A percentile compares a stretch with the other conserved stretches of the same genome.
phyloP scores from a whole-genome alignment of 1,139 yeast genomes.

The Suhomyces taliae region DNA sequence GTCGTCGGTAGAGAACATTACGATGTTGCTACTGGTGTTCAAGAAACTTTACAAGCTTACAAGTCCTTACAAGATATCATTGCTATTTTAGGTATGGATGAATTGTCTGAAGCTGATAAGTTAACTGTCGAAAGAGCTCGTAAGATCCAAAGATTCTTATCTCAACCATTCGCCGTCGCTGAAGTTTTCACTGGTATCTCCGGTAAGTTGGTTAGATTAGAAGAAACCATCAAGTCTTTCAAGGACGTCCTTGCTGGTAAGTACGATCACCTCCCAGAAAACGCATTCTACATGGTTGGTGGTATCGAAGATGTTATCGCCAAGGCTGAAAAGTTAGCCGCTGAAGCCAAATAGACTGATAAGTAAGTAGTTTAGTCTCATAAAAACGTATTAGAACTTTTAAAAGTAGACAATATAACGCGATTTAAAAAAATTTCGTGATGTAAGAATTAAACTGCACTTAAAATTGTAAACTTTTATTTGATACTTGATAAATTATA shows the following conservation, averaged over 20 bases:
- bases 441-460: not conserved
- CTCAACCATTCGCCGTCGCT: slow-evolving; percentile 99
- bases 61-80: slow-evolving; percentile 99
- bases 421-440: not conserved
- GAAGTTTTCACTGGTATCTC: slow-evolving; percentile 99
- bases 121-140: slow-evolving; percentile 99
- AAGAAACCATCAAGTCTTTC: slow-evolving; percentile 93
- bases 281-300: slow-evolving; percentile 99
- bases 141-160: slow-evolving; percentile 99
- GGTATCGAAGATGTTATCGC: slow-evolving; percentile 98
- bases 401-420: not conserved
- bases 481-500: too few relatives aligned
- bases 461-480: too few relatives aligned
- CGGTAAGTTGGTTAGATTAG: slow-evolving; percentile 95
- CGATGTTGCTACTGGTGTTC: slow-evolving; percentile 90
- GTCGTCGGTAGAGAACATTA: slow-evolving; percentile 99
- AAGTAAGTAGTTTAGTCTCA: slow-evolving; percentile 4
- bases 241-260: slow-evolving; percentile 97
- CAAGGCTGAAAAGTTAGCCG: slow-evolving; percentile 98
- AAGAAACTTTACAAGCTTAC: slow-evolving; percentile 99
- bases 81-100: slow-evolving; percentile 99
- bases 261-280: slow-evolving; percentile 98
- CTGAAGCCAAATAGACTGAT: slow-evolving; percentile 68
- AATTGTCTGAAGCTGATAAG: slow-evolving; percentile 97
- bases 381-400: slow-evolving; percentile 6